Evolutionary conservation across 345 rosid genomes (phyloP), one percentile per base, ranked within the genome.

Genomic region (Salix koriyanagi): DNA sequence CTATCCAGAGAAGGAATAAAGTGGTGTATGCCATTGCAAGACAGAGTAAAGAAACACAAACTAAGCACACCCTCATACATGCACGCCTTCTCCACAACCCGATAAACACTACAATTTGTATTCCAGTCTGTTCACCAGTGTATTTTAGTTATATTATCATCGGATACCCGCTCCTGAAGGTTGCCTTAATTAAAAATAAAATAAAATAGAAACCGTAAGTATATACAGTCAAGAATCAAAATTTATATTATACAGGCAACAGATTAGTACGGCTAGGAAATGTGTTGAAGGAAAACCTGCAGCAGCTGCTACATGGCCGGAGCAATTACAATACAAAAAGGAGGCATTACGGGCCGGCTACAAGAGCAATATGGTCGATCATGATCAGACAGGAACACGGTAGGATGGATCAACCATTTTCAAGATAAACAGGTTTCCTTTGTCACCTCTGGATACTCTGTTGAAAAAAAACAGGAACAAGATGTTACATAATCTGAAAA

Each of bases 381-480:
- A 30, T 30, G 18, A 37, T 86, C 67, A 86, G 44, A 82, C 80
- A 46, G 97, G 97, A 61, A 93, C 87, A 61, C 93, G 82, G 80
- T 90, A 95, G 37, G 97, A 87, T 1, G 93, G 96, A 87, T 95
- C 97, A 2, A 91, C 75, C 97, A 93, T 95, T 89, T 90, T 95
- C 88, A 95, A 77, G 85, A 95, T 44, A 85, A 95, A 95, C 87
- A 95, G 80, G 79, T 93, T 95, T 9, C 97, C 99, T 75, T 87
- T 88, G 83, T 93, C 97, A 39, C 99, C 99, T 74, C 97, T 90
- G 48, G 97, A 91, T 76, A 93, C 36, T 81, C 99, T 95, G 91
- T 76, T 7, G 21, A 42, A 26, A 42, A 13, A 15, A 32, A 73
- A 52, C 12, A 7, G 56, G 7, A 1, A 39, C 18, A 16, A 1